Evolutionary conservation across 163 green algal genomes (phyloP).

Genomic region (Volvox carteri): DNA sequence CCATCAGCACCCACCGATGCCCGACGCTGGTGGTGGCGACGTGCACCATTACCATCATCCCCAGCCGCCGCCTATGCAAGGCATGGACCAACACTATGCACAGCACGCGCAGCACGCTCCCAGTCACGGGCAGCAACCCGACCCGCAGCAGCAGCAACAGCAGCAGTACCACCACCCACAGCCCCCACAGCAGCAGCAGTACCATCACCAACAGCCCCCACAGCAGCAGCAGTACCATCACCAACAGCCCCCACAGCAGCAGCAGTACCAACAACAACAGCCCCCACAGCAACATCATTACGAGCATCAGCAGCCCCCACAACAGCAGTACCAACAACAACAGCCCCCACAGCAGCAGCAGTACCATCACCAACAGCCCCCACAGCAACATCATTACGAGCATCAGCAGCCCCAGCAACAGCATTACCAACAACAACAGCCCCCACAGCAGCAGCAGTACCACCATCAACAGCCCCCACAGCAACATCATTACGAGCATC

Average conservation of each 20-base stretch:
- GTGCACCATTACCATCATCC: background rate
- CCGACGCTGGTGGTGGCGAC: too few species aligned
- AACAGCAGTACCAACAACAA: too few species aligned
- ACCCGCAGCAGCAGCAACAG: background rate
- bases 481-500: constrained; percentile 31
- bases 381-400: background rate
- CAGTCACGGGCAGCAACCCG: background rate
- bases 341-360: constrained; percentile 21
- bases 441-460: constrained; percentile 2
- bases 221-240: constrained; percentile 22
- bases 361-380: constrained; percentile 15
- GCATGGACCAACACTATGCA: constrained; percentile 10
- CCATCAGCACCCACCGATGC: too few species aligned
- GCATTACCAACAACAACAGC: background rate
- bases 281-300: constrained; percentile 27
- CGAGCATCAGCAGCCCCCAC: constrained; percentile 27
- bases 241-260: constrained; percentile 16
- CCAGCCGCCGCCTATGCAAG: constrained; percentile 13
- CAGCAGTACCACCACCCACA: background rate
- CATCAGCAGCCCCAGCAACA: background rate
- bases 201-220: too few species aligned
- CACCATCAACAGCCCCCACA: constrained; percentile 23
- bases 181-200: constrained; percentile 18
- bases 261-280: constrained; percentile 35
- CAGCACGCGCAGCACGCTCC: constrained; percentile 35